Base-by-base conservation (phyloP, 108 stramenopile genomes). In the Stephanodiscus minutulus region DNA sequence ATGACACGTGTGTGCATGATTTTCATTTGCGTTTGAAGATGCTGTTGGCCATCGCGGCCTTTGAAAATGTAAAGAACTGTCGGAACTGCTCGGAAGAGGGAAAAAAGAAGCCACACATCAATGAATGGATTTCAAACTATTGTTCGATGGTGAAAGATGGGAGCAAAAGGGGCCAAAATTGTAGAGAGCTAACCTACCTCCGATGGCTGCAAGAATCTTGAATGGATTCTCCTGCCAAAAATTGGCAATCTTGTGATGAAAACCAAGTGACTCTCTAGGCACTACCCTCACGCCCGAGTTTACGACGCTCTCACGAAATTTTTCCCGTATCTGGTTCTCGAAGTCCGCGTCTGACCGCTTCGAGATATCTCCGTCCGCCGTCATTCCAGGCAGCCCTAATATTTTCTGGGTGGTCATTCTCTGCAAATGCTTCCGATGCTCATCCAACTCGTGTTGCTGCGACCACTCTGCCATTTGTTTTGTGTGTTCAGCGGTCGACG, bases 1-100 rank as follows among this genome's bases (percentile, higher is more conserved):
- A 88, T 83, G 61, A 94, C 93, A 78, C 93, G 90, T 49, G 93
- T 94, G 66, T 94, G 93, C 81, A 94, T 81, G 0, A 94, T 25
- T 63, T 88, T 87, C 76, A 81, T 80, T 66, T 83, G 81, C 3
- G 84, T 49, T 58, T 83, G 77, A 43, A 91, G 79, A 54, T 88
- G 88, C 41, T 89, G 66, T 61, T 94, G 86, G 18, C 87, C 87
- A 50, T 63, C 64, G 25, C 82, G 79, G 12, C 88, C 89, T 60
- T 88, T 83, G 64, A 90, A 90, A 56, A 94, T 90, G 46, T 76
- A 84, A 24, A 67, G 77, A 33, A 94, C 86, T 12, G 89, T 74
- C 1, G 93, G 90, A 48, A 91, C 72, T 76, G 59, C 28, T 52
- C 50, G 24, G 27, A 56, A 56, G 62, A 48, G 27, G n/a, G n/a